Evolutionary conservation across 176 grass and related monocot genomes (phyloP).

Genomic region (Hsuehochloa calcarea): DNA sequence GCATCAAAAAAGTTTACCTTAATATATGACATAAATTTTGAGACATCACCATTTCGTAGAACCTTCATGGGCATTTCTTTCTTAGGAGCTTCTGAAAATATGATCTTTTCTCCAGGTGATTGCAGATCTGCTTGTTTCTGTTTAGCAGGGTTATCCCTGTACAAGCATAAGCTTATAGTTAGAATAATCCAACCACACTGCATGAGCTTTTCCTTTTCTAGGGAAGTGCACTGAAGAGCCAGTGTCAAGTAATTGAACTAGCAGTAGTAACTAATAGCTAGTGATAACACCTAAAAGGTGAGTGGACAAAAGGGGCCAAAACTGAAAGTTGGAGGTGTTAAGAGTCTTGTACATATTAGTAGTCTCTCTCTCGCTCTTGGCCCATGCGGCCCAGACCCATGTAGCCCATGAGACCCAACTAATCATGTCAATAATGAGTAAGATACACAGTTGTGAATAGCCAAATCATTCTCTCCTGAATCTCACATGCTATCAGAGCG

Average conservation of each 20-base stretch:
- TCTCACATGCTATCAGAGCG: too few species aligned
- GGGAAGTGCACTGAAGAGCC: neutral
- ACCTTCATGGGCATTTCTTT: constrained; percentile 7
- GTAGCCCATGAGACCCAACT: too few species aligned
- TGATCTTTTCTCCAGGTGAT: neutral
- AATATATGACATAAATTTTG: constrained; percentile 58
- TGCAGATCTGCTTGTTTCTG: constrained; percentile 17
- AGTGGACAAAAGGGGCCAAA: neutral
- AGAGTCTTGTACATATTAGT: too few species aligned
- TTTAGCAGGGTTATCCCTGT: constrained; percentile 28
- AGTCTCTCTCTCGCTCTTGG: too few species aligned
- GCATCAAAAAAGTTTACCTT: constrained; percentile 29
- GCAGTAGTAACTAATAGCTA: neutral
- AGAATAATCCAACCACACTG: neutral
- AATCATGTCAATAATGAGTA: too few species aligned
- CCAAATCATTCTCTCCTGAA: too few species aligned
- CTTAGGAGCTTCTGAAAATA: neutral
- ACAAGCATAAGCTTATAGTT: neutral
- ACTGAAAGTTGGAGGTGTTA: neutral
- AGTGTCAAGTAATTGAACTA: neutral
- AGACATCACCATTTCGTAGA: constrained; percentile 21
- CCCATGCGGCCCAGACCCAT: too few species aligned
- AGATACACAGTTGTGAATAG: too few species aligned
- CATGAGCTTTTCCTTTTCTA: neutral
- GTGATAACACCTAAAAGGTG: neutral